Evolutionary conservation across 2,329 filamentous ascomycete species (phyloP), one percentile per base, ranked within the genome.

Genomic region (Chaetomiaceae sp.): DNA sequence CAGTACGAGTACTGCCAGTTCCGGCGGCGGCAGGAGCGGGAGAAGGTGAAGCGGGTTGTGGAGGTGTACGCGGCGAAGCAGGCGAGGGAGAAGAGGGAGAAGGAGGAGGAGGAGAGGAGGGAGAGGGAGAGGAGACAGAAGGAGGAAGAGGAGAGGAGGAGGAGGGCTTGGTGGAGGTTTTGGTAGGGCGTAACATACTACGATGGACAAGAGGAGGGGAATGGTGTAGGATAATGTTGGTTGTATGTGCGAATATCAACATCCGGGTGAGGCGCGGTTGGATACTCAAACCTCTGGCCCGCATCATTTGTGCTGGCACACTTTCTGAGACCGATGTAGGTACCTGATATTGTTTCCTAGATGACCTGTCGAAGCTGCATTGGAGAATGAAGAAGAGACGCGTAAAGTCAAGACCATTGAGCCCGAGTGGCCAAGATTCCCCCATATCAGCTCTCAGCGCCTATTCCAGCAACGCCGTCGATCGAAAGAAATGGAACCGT

Each of bases 1-100:
- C 85, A 86, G 47, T 94, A 91, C 71, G 89, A 96, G 71, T 90
- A 87, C 65, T 97, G 92, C 72, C 84, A 91, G 65, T 85, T 84
- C 61, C 80, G 81, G 57, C 79, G 91, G 55, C 77, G 81, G 44
- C 78, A 86, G 56, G 92, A 97, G 71, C 82, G 85, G 63, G 82
- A 85, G 57, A 87, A 89, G 58, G 92, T 99, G 84, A 87, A 88
- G 68, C 78, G 90, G 60, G 88, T 88, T 4, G 86, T 95, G 51
- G 89, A 95, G 66, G 82, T 94, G 54, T 86, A 92, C 69, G 84
- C 87, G 65, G 77, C 81, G 63, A 84, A 91, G 69, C 84, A 88
- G 65, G 75, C 78, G 4, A 83, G 88, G 69, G 47, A 76, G 69
- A 73, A 68, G 61, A 64, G 33, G 69, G 67, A 37, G 64, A 65